Evolutionary conservation across 352 stramenopile genomes (phyloP).

Genomic region (Globisporangium recalcitrans): DNA sequence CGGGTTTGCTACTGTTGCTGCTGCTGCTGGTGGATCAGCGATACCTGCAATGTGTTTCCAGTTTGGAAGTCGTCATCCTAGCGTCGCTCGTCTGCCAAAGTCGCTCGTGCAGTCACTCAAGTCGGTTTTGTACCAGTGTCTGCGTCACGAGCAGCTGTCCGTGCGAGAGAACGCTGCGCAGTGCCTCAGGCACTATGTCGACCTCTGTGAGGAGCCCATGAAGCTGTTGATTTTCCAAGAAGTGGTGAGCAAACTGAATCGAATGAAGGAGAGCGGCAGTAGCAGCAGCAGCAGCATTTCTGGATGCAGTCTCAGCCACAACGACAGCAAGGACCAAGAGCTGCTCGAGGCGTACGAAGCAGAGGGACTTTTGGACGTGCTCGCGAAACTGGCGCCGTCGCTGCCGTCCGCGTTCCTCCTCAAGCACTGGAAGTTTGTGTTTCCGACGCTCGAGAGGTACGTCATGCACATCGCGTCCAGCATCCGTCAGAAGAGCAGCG

Average conservation of each 20-base stretch:
- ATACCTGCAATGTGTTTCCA: constrained; percentile 17
- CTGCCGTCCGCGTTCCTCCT: constrained; percentile 45
- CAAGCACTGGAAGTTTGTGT: constrained; percentile 71
- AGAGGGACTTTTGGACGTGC: constrained; percentile 60
- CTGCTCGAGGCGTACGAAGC: constrained; percentile 50
- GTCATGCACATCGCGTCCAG: constrained; percentile 68
- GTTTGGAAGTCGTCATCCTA: constrained; percentile 22
- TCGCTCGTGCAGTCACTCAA: constrained; percentile 38
- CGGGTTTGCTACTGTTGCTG: constrained; percentile 13
- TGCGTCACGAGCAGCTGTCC: constrained; percentile 53
- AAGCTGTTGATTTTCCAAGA: constrained; percentile 61
- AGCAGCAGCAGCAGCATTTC: background rate
- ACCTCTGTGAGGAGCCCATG: constrained; percentile 48
- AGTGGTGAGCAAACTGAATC: constrained; percentile 73
- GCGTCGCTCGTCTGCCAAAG: constrained; percentile 20
- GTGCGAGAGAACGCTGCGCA: constrained; percentile 49
- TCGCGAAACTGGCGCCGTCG: constrained; percentile 37
- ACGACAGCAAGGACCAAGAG: no score
- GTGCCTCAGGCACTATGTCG: constrained; percentile 39
- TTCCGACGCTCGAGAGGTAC: constrained; percentile 65
- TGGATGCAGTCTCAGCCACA: no score
- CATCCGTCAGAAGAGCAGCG: constrained; percentile 52
- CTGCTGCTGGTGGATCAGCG: background rate
- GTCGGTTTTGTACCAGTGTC: constrained; percentile 41
- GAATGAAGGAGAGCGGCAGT: constrained; percentile 24